Base-by-base conservation (phyloP, 768 basidiomycete genomes). In the Leccinum sublutescens region DNA sequence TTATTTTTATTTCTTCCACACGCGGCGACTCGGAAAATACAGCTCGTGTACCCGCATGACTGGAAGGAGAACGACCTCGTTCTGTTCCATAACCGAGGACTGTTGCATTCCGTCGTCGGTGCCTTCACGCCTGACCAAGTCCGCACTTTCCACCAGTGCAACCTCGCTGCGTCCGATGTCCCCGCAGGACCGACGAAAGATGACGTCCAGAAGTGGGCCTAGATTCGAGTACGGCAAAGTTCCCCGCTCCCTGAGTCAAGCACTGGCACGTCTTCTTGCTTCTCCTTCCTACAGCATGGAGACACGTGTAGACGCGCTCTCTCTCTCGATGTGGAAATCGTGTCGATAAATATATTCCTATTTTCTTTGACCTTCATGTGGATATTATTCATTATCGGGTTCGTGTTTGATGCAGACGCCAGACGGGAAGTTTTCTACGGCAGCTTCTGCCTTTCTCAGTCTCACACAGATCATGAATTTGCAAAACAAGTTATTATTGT, bases 31-130 rank as follows among this genome's bases (percentile, higher is more conserved):
- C 43, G 29, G 17, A 31, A 50, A 14, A 50, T 47, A 14, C 4
- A 50, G 84, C 78, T 91, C 27, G 86, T 96, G 33, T 96, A 95
- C 72, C 87, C 92, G 0, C 93, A 95, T 66, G 90, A 95, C 66
- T 95, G 94, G 93, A 73, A 77, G 36, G 84, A 84, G 63, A 76
- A 76, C 15, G 87, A 88, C 63, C 77, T 89, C 34, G 84, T 87
- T 9, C 62, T 89, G 29, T 89, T 89, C 78, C 86, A 89, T 66
- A 89, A 89, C 72, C 80, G 88, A 25, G 88, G 88, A 15, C 73
- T 87, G 27, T 70, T 88, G 52, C 87, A 89, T 64, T 77, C 79
- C 10, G 87, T 88, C 65, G 86, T 88, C 15, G 88, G 88, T 25
- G 84, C 88, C 15, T 85, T 85, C 66, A 72, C 62, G 56, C 69